These are phyloP conservation scores for Beauveria varroae DNA, from an alignment of 2,329 filamentous ascomycete genomes.

Conservation along the genomic window DNA sequence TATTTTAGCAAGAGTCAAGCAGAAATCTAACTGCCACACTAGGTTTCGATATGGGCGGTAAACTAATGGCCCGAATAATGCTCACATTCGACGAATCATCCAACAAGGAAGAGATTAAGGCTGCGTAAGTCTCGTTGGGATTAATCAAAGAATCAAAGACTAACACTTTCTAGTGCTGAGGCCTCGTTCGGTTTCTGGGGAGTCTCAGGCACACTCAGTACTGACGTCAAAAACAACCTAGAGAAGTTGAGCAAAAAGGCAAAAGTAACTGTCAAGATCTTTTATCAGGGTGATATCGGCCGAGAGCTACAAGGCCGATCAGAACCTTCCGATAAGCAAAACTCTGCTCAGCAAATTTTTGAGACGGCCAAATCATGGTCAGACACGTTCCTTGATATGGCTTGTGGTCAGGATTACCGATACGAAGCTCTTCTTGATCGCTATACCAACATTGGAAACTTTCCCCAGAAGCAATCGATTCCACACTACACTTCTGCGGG, in stretches of 20 bases:
- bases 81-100: background rate
- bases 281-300: background rate
- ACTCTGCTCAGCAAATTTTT: background rate
- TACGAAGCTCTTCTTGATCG: background rate
- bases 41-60: background rate
- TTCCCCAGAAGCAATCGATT: background rate
- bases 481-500: background rate
- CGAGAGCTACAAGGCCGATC: background rate
- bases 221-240: background rate
- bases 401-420: background rate
- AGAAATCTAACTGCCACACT: background rate
- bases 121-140: background rate
- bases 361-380: background rate
- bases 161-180: background rate
- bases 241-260: background rate
- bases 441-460: background rate
- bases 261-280: background rate
- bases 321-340: background rate
- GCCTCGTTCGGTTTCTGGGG: background rate
- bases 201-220: background rate
- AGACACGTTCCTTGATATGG: background rate
- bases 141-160: background rate
- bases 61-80: background rate
- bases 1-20: background rate
- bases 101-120: background rate